Base-by-base conservation (phyloP, 75 land plant genomes). In the Pinus taeda region DNA sequence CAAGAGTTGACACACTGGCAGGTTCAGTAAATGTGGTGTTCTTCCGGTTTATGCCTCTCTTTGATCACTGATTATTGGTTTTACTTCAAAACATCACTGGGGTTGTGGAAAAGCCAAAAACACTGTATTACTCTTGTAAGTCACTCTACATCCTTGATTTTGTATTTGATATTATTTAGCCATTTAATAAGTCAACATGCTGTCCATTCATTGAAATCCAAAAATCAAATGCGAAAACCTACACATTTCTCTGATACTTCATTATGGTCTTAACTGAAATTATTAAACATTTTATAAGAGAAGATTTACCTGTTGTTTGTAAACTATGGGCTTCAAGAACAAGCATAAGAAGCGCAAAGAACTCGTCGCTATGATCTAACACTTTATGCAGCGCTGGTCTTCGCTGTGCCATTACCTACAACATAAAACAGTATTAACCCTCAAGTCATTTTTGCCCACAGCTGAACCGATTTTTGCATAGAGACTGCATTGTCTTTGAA, bases 281-380 rank as follows among this genome's bases (percentile, higher is more conserved):
- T 39, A 20, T 69, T 14, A 4, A 24, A 20, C n/a, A 20, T 42
- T 9, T 69, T n/a, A 69, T n/a, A 42, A 6, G 71, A 49, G 21
- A 74, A 29, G 59, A 66, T 78, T 62, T 14, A 90, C 99, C 99
- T 76, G 93, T 84, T 12, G 93, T 93, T 53, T 92, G 78, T 60
- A 97, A 82, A 57, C 96, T 97, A 76, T 97, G 99, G 59, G 88
- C 74, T 81, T 97, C 99, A 33, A 97, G 90, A 45, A 95, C 92
- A 77, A 95, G 71, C 99, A 97, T 95, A 57, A 97, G 85, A 63
- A 93, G 84, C 6, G 98, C 86, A 75, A 95, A 97, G 78, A 86
- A 92, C 75, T 97, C 99, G 76, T 97, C 99, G 62, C 94, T 97
- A 79, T 97, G 86, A 79, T 97, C 99, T 73, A 97, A 82, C 37